Evolutionary conservation across 2,329 filamentous ascomycete genomes (phyloP), one percentile per base, ranked within the genome.

Genomic region (Colletotrichum karsti): DNA sequence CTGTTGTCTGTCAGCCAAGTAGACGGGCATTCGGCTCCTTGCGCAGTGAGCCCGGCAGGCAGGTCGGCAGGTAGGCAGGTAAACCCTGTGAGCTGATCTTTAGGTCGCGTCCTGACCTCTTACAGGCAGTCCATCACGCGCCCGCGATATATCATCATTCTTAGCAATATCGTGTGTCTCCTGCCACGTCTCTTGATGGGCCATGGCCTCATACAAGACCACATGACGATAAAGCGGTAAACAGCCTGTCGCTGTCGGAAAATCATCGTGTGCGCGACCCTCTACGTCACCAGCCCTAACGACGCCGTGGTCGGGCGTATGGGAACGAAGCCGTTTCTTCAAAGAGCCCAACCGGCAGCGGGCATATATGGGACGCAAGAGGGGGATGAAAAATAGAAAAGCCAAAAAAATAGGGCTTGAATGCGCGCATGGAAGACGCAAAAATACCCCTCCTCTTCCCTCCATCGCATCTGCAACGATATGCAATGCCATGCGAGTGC

Each of bases 261-360:
- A 26, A 24, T 20, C 26, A 33, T 65, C 44, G 30, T 68, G 60
- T 68, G 65, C 61, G 65, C 53, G 24, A 54, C n/a, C n/a, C 59
- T 64, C 64, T 64, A 68, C 61, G 65, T 68, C 65, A 68, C 60
- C 7, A 58, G 33, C 65, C 65, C 65, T 68, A 68, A 68, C 12
- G 18, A 35, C 28, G 10, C 65, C 65, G 30, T 68, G n/a, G 48
- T 54, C 30, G 37, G 28, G 48, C 44, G 46, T 28, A 57, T 59
- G 35, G 35, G 48, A 62, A 13, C 15, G 42, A 53, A n/a, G 18
- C 48, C 28, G 15, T 28, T 24, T 59, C 24, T 64, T 65, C 65
- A 59, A 35, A 37, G n/a, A 65, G 56, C 37, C 60, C 42, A 56
- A 39, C 48, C 60, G 39, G 65, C 54, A 59, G 53, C 60, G 60